Conservation (phyloP, 176 grass and related monocot species). For the Rhipidocladum racemiflorum region DNA sequence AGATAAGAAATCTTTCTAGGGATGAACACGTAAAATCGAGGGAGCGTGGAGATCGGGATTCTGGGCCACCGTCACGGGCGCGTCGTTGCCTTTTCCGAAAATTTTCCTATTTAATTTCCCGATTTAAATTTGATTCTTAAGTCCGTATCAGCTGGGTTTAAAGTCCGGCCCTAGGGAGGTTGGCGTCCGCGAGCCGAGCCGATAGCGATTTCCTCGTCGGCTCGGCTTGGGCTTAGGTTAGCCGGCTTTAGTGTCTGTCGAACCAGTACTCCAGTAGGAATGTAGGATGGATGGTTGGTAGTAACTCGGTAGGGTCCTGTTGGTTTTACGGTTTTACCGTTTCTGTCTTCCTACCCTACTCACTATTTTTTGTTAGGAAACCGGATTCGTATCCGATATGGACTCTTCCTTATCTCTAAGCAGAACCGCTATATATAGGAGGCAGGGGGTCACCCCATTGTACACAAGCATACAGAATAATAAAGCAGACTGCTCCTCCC, state of each 20-base stretch:
- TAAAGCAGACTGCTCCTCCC: no score
- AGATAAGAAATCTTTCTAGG: not conserved
- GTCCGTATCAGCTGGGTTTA: slow-evolving; percentile 57
- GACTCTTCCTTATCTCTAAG: no score
- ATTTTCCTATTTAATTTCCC: not conserved
- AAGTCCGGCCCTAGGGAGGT: slow-evolving; percentile 30
- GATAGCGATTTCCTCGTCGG: not conserved
- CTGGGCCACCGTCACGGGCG: slow-evolving; percentile 64
- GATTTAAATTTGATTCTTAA: slow-evolving; percentile 39
- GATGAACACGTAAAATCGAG: not conserved
- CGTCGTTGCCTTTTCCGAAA: slow-evolving; percentile 16
- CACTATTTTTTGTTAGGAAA: no score
- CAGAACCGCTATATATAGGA: no score
- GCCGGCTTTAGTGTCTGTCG: not conserved
- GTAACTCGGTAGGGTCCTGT: no score
- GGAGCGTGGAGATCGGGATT: slow-evolving; percentile 43
- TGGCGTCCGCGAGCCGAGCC: slow-evolving; percentile 45
- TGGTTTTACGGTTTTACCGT: not conserved
- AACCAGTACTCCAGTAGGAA: no score
- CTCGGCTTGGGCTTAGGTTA: not conserved
- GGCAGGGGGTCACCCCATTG: no score
- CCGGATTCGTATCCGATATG: no score
- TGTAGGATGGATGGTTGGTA: not conserved
- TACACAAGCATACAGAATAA: no score
- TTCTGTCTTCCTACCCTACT: no score